A percentile compares a stretch with the other conserved stretches of the same genome.
Evolutionary conservation across 2,329 filamentous ascomycete species (phyloP).

Genomic region (Chrysoporthe deuterocubensis): DNA sequence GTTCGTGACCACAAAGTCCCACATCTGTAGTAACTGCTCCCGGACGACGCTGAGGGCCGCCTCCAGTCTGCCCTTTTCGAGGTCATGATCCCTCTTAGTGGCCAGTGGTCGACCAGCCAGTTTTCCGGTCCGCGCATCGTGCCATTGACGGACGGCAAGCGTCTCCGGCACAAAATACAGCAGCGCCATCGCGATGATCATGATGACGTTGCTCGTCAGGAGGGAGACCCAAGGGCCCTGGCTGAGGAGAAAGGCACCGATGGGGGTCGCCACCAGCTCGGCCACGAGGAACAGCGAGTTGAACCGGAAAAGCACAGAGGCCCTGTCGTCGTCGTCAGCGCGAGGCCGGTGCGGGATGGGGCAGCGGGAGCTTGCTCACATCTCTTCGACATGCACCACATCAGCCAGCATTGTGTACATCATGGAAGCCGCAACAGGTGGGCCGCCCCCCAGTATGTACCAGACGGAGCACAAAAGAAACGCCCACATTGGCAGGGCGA

Average conservation of each 20-base stretch:
- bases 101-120: not conserved
- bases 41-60: constrained; percentile 29
- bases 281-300: constrained; percentile 43
- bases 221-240: constrained; percentile 47
- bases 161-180: constrained; percentile 49
- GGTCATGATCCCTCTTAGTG: not conserved
- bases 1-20: constrained; percentile 46
- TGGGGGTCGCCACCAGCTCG: constrained; percentile 44
- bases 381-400: constrained; percentile 41
- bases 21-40: constrained; percentile 20
- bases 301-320: constrained; percentile 47
- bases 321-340: constrained; percentile 33
- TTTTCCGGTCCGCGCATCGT: constrained; percentile 32
- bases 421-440: constrained; percentile 46
- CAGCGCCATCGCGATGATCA: constrained; percentile 37
- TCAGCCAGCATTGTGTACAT: constrained; percentile 51
- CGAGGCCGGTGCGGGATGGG: not conserved
- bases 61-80: constrained; percentile 21
- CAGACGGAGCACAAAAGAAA: constrained; percentile 48
- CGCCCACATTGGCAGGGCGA: constrained; percentile 37
- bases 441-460: constrained; percentile 48
- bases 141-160: constrained; percentile 39
- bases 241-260: constrained; percentile 46
- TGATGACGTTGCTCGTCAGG: constrained; percentile 38
- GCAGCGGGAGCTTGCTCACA: not conserved